These are phyloP conservation scores for Aethionema arabicum DNA, from an alignment of 345 rosid species.

Conservation along the genomic window DNA sequence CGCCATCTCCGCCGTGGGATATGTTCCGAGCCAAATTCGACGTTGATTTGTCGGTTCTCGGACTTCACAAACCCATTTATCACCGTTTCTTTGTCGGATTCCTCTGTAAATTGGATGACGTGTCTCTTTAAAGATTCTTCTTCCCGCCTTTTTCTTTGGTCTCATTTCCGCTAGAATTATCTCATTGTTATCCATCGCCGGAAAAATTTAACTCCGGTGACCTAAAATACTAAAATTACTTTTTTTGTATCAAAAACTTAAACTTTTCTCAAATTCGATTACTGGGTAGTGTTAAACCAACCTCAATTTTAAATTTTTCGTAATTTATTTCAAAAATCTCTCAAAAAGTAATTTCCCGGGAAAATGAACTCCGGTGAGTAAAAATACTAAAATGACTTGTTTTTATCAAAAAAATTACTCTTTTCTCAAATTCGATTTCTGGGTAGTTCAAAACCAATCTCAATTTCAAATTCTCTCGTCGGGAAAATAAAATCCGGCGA, in stretches of 20 bases:
- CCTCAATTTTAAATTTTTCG: not conserved
- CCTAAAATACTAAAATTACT: not conserved
- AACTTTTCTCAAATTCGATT: not conserved
- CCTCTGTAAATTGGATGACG: slow-evolving; percentile 78
- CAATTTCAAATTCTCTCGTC: too few species aligned
- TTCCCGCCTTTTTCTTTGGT: slow-evolving; percentile 71
- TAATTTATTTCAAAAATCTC: not conserved
- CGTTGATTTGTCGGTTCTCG: slow-evolving; percentile 57
- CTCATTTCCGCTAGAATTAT: slow-evolving; percentile 46
- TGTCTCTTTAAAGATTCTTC: slow-evolving; percentile 63
- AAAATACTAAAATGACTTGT: too few species aligned
- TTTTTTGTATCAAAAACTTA: not conserved
- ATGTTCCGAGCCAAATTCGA: slow-evolving; percentile 79
- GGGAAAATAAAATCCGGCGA: too few species aligned
- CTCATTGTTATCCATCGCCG: slow-evolving; percentile 37
- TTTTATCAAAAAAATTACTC: too few species aligned
- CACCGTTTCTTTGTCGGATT: slow-evolving; percentile 49
- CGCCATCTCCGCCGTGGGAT: slow-evolving; percentile 74
- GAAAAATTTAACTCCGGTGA: not conserved
- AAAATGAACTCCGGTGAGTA: too few species aligned
- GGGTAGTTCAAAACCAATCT: too few species aligned
- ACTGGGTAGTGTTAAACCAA: not conserved
- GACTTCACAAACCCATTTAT: slow-evolving; percentile 77
- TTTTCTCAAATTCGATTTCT: too few species aligned
- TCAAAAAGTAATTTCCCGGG: too few species aligned